Base-by-base conservation (phyloP, 257 asterid species). In the Salvia rosmarinus region DNA sequence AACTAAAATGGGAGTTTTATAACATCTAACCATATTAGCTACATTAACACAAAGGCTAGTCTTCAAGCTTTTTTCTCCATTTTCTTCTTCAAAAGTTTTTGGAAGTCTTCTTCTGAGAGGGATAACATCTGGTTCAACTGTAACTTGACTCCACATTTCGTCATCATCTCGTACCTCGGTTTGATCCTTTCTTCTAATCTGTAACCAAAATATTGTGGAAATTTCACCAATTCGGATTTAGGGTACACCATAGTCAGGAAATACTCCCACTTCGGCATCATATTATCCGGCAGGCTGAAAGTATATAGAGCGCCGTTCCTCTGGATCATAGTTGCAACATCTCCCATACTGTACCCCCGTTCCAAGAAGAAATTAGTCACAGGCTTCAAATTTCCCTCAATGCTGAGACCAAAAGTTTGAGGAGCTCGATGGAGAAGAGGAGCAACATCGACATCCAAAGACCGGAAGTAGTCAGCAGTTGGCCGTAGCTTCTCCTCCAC, bases 181-280 rank as follows among this genome's bases (percentile, higher is more conserved):
- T 89, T 94, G 80, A 91, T 94, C 79, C 97, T 85, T 20, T 78
- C 90, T 72, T 89, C 89, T 49, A 91, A 82, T 72, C 93, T 94
- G 77, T 94, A 94, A 57, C 99, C 97, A 49, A 94, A 94, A 73
- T 87, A 94, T 40, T 94, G 96, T 8, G 97, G 99, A 77, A 94
- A 91, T 62, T 94, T 94, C 4, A 91, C 82, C 77, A 94, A 68
- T 42, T 91, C 96, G 0, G 90, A 75, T 47, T 78, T 85, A 0
- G 96, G 96, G 79, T 89, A 93, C 17, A 67, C 90, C 88, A 76
- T 93, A 12, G 89, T 90, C 69, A 80, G 67, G 66, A 83, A 93
- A 78, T 89, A 90, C 52, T 89, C 89, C 97, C 98, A 93, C 79
- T 93, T 93, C 0, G 91, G 87, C 71, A 80, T 73, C 91, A 94